Conservation (phyloP, 768 basidiomycete species). For the Coprinellus micaceus region DNA sequence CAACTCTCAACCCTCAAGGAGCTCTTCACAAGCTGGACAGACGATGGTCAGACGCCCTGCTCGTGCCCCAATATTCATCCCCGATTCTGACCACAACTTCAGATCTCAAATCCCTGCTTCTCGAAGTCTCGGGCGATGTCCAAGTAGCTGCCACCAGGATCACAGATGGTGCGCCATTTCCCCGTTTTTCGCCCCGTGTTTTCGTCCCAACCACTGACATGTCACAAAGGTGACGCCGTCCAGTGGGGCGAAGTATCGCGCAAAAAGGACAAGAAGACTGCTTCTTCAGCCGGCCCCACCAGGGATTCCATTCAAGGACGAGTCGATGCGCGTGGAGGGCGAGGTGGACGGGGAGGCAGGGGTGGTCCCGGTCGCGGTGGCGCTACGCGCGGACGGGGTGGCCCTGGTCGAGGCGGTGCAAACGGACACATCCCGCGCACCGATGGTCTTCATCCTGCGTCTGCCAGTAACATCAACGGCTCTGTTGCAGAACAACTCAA, state of each 20-base stretch:
- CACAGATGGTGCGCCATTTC: conserved; percentile 56
- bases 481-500: conserved; percentile 15
- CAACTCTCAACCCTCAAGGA: conserved; percentile 67
- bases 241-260: conserved; percentile 82
- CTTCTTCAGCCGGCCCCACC: conserved; percentile 38
- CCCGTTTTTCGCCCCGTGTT: conserved; percentile 9
- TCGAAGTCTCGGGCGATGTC: conserved; percentile 66
- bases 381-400: conserved; percentile 48
- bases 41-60: conserved; percentile 50
- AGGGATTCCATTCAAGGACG: conserved; percentile 50
- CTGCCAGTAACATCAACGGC: conserved; percentile 22
- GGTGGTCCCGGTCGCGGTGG: conserved; percentile 62
- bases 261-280: conserved; percentile 83
- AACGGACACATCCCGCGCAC: conserved; percentile 40
- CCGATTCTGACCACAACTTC: conserved; percentile 9
- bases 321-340: conserved; percentile 57
- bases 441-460: conserved; percentile 27
- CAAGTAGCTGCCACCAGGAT: conserved; percentile 70
- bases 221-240: conserved; percentile 57
- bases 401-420: conserved; percentile 39
- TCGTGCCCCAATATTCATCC: conserved; percentile 6
- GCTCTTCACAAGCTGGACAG: conserved; percentile 64
- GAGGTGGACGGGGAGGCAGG: conserved; percentile 55
- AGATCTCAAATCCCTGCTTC: conserved; percentile 70
- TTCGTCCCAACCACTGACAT: conserved; percentile 16